Evolutionary conservation across 179 eudicot genomes (phyloP).

Genomic region (Spergularia azorica): DNA sequence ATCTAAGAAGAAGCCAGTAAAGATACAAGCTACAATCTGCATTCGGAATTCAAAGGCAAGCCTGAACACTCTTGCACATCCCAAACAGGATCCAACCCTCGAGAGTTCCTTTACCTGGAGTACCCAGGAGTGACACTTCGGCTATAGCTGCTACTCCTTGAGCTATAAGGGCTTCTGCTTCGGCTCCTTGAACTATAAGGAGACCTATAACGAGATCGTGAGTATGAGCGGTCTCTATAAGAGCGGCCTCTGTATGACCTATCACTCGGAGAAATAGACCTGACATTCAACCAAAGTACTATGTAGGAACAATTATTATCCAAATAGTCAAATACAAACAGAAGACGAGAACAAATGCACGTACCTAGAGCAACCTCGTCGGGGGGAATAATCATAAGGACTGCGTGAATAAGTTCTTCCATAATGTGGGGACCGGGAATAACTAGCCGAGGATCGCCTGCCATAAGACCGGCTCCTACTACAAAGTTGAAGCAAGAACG

Average conservation of each 20-base stretch:
- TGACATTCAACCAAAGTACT: conserved; percentile 21
- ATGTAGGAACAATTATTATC: too few relatives aligned
- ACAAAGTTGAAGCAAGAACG: neutral
- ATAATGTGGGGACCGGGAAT: conserved; percentile 47
- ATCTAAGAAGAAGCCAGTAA: too few relatives aligned
- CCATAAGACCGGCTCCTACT: conserved; percentile 51
- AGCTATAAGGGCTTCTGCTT: conserved; percentile 41
- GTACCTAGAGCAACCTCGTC: conserved; percentile 57
- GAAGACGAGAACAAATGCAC: neutral
- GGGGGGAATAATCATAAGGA: conserved; percentile 54
- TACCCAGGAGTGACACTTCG: conserved; percentile 38
- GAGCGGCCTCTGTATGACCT: conserved; percentile 47
- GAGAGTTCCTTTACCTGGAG: conserved; percentile 26
- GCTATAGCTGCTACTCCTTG: conserved; percentile 32
- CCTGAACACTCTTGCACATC: too few relatives aligned
- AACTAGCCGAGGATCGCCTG: conserved; percentile 39
- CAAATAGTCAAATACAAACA: neutral
- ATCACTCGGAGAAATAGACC: conserved; percentile 63
- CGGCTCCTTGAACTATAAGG: conserved; percentile 35
- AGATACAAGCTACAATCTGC: too few relatives aligned
- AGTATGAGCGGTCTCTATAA: conserved; percentile 56
- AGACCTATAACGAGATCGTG: conserved; percentile 43
- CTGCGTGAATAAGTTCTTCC: conserved; percentile 49
- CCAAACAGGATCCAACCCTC: conserved; percentile 14
- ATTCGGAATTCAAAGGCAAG: too few relatives aligned